Percentiles rank a stretch among this genome's conserved stretches.
These are phyloP conservation scores for Suaeda aralocaspica DNA, from an alignment of 148 eudicot species.

Conservation along the genomic window DNA sequence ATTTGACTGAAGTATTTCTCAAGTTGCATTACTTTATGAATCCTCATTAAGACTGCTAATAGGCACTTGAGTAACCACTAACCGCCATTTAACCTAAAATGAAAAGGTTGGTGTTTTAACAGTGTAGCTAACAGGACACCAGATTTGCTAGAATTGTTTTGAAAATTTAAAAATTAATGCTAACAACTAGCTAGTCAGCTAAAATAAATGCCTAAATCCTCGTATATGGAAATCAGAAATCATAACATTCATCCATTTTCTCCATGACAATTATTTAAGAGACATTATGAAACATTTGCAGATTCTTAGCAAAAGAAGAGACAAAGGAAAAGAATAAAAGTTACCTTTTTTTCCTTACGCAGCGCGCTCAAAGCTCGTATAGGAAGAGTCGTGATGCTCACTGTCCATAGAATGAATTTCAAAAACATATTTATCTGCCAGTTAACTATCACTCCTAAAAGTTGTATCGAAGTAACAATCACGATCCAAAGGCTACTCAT, in stretches of 20 bases:
- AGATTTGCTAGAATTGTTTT: too few relatives aligned
- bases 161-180: conserved; percentile 3
- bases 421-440: conserved; percentile 44
- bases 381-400: conserved; percentile 54
- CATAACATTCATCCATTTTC: too few relatives aligned
- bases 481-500: conserved; percentile 40
- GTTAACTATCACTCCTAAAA: conserved; percentile 39
- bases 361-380: conserved; percentile 50
- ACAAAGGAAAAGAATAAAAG: neutral
- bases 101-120: neutral
- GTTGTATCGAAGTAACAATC: conserved; percentile 50
- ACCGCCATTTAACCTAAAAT: neutral
- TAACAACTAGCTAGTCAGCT: neutral
- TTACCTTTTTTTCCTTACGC: conserved; percentile 60
- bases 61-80: neutral
- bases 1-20: neutral
- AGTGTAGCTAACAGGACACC: neutral
- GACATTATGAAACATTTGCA: neutral
- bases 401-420: conserved; percentile 35
- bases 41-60: neutral
- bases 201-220: neutral
- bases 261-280: neutral
- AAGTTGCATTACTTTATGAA: neutral
- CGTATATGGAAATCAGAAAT: neutral
- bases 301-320: neutral